Base-by-base conservation (phyloP, 2,329 filamentous ascomycete genomes). In the Catunica adiposa region DNA sequence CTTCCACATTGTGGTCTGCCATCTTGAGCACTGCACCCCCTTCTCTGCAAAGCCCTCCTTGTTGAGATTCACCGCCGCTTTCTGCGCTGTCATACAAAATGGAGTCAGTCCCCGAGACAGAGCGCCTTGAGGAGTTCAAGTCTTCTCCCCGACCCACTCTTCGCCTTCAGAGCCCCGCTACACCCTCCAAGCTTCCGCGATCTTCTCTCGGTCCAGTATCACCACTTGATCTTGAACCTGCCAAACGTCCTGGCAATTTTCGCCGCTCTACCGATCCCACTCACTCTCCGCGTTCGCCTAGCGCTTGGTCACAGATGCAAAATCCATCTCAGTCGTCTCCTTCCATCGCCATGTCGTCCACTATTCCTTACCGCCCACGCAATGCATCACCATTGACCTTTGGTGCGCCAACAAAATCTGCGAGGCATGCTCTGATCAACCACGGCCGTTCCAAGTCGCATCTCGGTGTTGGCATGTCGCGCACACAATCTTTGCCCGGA, bases 31-130 rank as follows among this genome's bases (percentile, higher is more conserved):
- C 15, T 15, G n/a, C 26, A n/a, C 6, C 47, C 25, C 17, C 17
- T 42, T 44, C 40, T n/a, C 40, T 44, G 15, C 15, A 8, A 8
- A 22, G 2, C 15, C 40, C 20, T 44, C n/a, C 40, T 7, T 44
- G 40, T 15, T 22, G 8, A 38, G 4, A 15, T 51, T 17, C 14
- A n/a, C 29, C 42, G 37, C 26, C 54, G 7, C 42, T 17, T n/a
- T 25, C 44, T 25, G 14, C 23, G 20, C 9, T 8, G 15, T n/a
- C 26, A 29, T 51, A 40, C 56, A 67, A 62, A 62, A 83, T 83
- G 80, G 80, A 83, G 67, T 78, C 79, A 58, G 80, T 83, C 63
- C 80, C 80, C 61, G 80, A 83, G 70, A 80, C 79, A 52, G 78
- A 83, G 71, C 73, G 78, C 61, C 79, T 83, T 75, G 79, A 82